A percentile compares a stretch with the other conserved stretches of the same genome.
Conservation (phyloP, 164 flowering plant genomes). For the Vitis amurensis region DNA sequence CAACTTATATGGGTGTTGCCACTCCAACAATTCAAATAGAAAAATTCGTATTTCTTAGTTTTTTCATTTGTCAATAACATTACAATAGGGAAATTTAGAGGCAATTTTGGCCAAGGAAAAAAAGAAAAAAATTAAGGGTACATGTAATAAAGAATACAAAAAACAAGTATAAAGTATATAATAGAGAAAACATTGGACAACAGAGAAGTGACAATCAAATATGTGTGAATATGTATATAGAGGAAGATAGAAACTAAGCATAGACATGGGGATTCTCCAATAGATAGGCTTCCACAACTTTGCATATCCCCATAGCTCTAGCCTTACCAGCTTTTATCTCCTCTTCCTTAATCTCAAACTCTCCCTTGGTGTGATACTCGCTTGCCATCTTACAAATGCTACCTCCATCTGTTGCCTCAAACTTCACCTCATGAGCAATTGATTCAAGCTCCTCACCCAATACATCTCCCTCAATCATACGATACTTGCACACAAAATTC, state of each 20-base stretch:
- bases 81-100: too few relatives aligned
- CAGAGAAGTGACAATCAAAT: too few relatives aligned
- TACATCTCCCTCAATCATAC: conserved; percentile 32
- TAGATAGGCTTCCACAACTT: conserved; percentile 38
- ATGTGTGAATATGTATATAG: background rate
- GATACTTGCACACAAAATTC: conserved; percentile 23
- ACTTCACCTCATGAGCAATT: conserved; percentile 26
- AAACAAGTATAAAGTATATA: too few relatives aligned
- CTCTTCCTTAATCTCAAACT: conserved; percentile 22
- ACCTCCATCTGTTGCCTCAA: conserved; percentile 27
- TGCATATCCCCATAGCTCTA: conserved; percentile 27
- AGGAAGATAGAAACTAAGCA: conserved; percentile 8
- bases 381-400: conserved; percentile 28
- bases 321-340: conserved; percentile 32
- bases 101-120: too few relatives aligned
- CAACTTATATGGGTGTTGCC: too few relatives aligned
- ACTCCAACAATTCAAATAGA: too few relatives aligned
- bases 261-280: conserved; percentile 30
- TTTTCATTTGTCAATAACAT: too few relatives aligned
- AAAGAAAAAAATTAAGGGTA: too few relatives aligned
- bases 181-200: too few relatives aligned
- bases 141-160: too few relatives aligned
- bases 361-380: conserved; percentile 24
- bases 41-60: too few relatives aligned
- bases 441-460: conserved; percentile 33